Evolutionary conservation across 208 protist genomes (phyloP).

Genomic region (Wallacemonas sp.): DNA sequence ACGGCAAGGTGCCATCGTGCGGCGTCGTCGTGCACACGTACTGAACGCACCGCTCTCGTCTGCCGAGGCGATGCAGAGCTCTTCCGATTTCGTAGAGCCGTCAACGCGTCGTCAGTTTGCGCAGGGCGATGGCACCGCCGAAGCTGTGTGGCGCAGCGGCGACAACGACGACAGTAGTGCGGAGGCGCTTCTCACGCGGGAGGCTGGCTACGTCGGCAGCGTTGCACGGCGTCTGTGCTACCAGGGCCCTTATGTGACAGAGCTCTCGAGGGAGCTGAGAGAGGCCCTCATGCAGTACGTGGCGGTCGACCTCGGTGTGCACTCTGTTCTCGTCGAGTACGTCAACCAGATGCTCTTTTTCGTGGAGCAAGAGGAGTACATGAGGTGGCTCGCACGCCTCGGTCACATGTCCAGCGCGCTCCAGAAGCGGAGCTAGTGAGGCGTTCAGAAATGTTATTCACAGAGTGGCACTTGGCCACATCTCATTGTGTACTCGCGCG

Average conservation of each 20-base stretch:
- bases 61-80: too few relatives aligned
- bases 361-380: constrained; percentile 86
- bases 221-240: constrained; percentile 61
- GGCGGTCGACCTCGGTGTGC: constrained; percentile 55
- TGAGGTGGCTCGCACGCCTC: constrained; percentile 67
- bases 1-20: background rate
- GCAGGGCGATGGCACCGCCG: too few relatives aligned
- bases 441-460: too few relatives aligned
- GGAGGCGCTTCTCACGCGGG: constrained; percentile 24
- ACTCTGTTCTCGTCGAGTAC: constrained; percentile 65
- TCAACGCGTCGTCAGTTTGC: background rate
- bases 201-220: constrained; percentile 44
- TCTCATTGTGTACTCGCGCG: too few relatives aligned
- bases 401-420: constrained; percentile 31
- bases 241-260: constrained; percentile 64
- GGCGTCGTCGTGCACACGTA: background rate
- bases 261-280: constrained; percentile 68
- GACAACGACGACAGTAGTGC: background rate
- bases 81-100: background rate
- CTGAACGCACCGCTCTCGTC: too few relatives aligned
- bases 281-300: constrained; percentile 62
- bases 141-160: too few relatives aligned
- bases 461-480: too few relatives aligned
- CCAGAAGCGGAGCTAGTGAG: background rate
- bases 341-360: constrained; percentile 85